phyloP scores from a whole-genome alignment of 257 asterid genomes.

The Petrea volubilis region DNA sequence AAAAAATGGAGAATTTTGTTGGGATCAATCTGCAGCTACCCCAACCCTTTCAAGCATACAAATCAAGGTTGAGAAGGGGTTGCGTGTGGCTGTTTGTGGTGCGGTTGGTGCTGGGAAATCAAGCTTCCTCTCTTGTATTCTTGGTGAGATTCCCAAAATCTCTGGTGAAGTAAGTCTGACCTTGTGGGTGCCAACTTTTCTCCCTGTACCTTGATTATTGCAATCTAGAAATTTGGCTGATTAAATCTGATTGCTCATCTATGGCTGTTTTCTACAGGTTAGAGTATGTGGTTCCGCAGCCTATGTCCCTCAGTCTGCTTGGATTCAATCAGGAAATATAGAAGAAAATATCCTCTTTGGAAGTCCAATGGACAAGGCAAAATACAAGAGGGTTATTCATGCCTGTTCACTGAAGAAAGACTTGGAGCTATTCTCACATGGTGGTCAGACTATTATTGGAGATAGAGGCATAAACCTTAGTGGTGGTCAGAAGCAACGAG shows the following conservation, averaged over 20 bases:
- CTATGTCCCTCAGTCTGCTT: constrained; percentile 96
- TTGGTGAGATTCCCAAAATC: constrained; percentile 73
- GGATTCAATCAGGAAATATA: constrained; percentile 97
- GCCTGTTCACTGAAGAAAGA: constrained; percentile 94
- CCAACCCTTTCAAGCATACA: constrained; percentile 59
- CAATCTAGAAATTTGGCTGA: not conserved
- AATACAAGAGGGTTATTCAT: constrained; percentile 83
- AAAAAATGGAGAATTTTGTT: constrained; percentile 54
- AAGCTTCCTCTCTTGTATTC: constrained; percentile 74
- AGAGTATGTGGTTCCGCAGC: constrained; percentile 87
- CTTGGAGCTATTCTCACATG: constrained; percentile 90
- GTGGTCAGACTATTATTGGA: constrained; percentile 97
- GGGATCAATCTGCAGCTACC: constrained; percentile 52
- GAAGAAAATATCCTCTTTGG: constrained; percentile 95
- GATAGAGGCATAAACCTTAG: constrained; percentile 98
- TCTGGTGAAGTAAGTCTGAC: constrained; percentile 69
- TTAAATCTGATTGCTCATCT: constrained; percentile 11
- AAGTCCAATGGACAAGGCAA: constrained; percentile 92
- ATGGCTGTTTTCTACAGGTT: constrained; percentile 59
- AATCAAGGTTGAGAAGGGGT: constrained; percentile 55
- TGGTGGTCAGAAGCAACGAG: constrained; percentile 98
- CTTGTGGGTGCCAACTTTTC: constrained; percentile 11
- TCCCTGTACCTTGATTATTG: not conserved
- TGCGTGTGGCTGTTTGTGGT: constrained; percentile 83
- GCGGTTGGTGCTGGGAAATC: constrained; percentile 83